Base-by-base conservation (phyloP, 2,329 filamentous ascomycete species). In the Ophiostoma pallidulum region DNA sequence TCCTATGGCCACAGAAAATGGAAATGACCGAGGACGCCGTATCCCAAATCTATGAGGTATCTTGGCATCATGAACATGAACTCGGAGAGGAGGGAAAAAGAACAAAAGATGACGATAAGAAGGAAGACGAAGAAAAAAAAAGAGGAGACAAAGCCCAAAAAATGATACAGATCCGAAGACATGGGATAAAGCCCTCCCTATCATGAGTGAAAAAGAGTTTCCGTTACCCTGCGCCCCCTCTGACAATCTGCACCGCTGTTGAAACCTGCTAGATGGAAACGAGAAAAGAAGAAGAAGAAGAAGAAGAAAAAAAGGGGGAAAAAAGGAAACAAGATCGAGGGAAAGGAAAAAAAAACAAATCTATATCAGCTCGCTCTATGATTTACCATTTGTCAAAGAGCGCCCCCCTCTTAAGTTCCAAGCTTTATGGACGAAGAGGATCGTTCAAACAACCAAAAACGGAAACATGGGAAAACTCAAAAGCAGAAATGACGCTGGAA, bases 21-120 rank as follows among this genome's bases (percentile, higher is more conserved):
- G 28, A 33, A 41, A 40, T 26, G 24, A 19, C 49, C 49, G 24
- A 32, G 33, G 41, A 38, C 41, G 38, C 49, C 28, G 20, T 41
- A 35, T 41, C 42, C 51, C 51, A 48, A 50, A 41, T 53, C 47
- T 53, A 51, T 48, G 31, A 51, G 49, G 44, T 51, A 51, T 51
- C 33, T 33, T 51, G 39, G 20, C 36, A 50, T 42, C 29, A 31
- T 40, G 29, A 50, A 47, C 40, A 45, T 45, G 41, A 48, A 44
- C 16, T 46, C 44, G 36, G 32, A 51, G 36, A 45, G 41, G 35
- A 41, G 31, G 28, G 26, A 43, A 36, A 22, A 9, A 35, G n/a
- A 32, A 4, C 16, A 14, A 22, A 19, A 37, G 10, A 35, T n/a
- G 19, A 4, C 9, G 7, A 12, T 32, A 6, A 28, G 16, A 40